These are phyloP conservation scores for Elymus sibiricus DNA, from an alignment of 176 grass and related monocot species.

Conservation along the genomic window DNA sequence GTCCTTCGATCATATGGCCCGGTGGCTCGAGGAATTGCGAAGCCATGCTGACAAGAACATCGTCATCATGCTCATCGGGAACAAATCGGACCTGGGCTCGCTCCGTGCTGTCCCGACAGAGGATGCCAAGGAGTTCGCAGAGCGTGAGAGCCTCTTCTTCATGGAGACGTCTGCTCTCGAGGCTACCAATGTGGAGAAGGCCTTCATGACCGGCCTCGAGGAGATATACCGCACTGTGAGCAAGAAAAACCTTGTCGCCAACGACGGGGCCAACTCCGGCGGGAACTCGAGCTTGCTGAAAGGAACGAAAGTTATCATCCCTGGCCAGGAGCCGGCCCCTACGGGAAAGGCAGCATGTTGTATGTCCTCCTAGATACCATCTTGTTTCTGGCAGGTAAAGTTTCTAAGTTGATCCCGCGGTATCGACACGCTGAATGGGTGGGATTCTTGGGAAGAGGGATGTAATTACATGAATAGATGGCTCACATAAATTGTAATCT, in stretches of 20 bases:
- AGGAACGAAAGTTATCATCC: slow-evolving; percentile 52
- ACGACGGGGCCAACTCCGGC: slow-evolving; percentile 28
- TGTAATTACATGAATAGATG: slow-evolving; percentile 10
- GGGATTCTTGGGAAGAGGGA: too few relatives aligned
- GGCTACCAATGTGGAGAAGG: slow-evolving; percentile 45
- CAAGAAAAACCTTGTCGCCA: slow-evolving; percentile 61
- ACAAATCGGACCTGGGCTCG: slow-evolving; percentile 59
- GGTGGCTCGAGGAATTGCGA: slow-evolving; percentile 52
- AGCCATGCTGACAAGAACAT: slow-evolving; percentile 62
- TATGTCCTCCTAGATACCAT: slow-evolving; percentile 45
- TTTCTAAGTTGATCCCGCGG: background rate
- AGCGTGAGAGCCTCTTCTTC: slow-evolving; percentile 57
- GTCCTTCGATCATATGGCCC: slow-evolving; percentile 52
- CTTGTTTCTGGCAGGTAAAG: background rate
- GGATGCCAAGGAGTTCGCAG: slow-evolving; percentile 58
- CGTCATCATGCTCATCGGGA: slow-evolving; percentile 59
- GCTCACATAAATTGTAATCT: slow-evolving; percentile 32
- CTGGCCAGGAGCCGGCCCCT: slow-evolving; percentile 33
- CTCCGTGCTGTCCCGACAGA: slow-evolving; percentile 45
- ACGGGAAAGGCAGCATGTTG: slow-evolving; percentile 44
- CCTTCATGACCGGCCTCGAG: slow-evolving; percentile 32
- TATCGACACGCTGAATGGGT: background rate
- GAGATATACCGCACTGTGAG: slow-evolving; percentile 52
- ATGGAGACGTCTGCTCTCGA: slow-evolving; percentile 78
- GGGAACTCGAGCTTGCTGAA: slow-evolving; percentile 50